Evolutionary conservation across 169 alveolate genomes (phyloP).

Genomic region (Miamiensis avidus): DNA sequence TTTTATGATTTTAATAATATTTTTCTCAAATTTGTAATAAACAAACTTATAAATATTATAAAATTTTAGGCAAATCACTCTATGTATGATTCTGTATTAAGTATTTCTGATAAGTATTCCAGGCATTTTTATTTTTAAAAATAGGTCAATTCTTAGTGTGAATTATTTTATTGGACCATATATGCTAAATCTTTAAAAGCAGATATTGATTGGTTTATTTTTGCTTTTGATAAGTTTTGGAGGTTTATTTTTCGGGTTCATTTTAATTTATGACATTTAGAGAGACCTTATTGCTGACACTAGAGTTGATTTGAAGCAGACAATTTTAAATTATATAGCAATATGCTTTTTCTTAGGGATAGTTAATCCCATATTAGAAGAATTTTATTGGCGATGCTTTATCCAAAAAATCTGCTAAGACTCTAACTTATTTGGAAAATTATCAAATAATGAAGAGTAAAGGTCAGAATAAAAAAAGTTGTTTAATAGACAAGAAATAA

Average conservation of each 20-base stretch:
- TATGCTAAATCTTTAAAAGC: not conserved
- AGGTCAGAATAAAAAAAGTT: not conserved
- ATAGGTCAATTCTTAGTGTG: not conserved
- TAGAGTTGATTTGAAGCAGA: not conserved
- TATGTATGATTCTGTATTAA: not conserved
- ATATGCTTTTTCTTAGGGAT: not conserved
- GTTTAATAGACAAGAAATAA: not conserved
- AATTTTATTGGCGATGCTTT: not conserved
- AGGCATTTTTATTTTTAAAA: too few species aligned
- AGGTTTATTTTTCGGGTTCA: not conserved
- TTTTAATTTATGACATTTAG: not conserved
- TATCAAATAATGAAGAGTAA: not conserved
- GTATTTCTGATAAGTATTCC: not conserved
- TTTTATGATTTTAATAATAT: too few species aligned
- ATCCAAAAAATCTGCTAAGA: not conserved
- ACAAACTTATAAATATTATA: too few species aligned
- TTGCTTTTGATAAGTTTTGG: not conserved
- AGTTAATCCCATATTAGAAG: not conserved
- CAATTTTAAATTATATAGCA: not conserved
- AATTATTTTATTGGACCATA: not conserved
- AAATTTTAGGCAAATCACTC: too few species aligned
- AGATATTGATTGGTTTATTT: not conserved
- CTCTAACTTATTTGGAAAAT: not conserved
- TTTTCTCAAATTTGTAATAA: too few species aligned
- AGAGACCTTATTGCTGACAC: not conserved